Evolutionary conservation across 805 yeast species (phyloP).

Genomic region (Metschnikowia matae): DNA sequence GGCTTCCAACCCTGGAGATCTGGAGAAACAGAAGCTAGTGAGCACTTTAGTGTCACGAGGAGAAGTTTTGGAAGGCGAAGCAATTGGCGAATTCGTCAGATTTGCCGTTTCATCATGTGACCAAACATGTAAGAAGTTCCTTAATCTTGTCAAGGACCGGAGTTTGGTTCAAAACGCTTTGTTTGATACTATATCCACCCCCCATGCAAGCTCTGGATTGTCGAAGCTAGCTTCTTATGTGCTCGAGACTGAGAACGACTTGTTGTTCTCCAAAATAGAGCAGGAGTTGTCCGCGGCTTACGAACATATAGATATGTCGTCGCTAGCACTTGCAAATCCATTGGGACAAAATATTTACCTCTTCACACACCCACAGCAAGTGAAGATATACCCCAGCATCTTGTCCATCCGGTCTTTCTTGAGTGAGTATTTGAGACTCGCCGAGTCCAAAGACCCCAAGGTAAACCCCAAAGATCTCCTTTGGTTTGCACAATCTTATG

Average conservation of each 20-base stretch:
- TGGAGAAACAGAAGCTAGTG: constrained; percentile 15
- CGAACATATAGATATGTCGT: constrained; percentile 12
- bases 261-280: constrained; percentile 26
- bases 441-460: neutral
- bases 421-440: neutral
- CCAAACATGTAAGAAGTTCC: constrained; percentile 9
- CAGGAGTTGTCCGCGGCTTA: constrained; percentile 14
- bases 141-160: constrained; percentile 9
- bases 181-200: neutral
- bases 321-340: constrained; percentile 46
- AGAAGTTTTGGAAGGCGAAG: neutral
- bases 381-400: constrained; percentile 6
- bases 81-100: neutral
- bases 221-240: constrained; percentile 8
- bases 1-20: constrained; percentile 3
- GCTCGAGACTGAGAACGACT: neutral
- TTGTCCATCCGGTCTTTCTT: constrained; percentile 18
- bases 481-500: neutral
- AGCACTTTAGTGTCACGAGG: constrained; percentile 7
- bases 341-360: constrained; percentile 40
- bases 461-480: neutral
- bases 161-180: constrained; percentile 7
- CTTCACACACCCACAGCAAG: constrained; percentile 7
- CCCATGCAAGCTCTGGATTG: constrained; percentile 13
- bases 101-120: neutral